Percentiles rank a stretch among this genome's conserved stretches.
Evolutionary conservation across 305 asterid genomes (phyloP).

Genomic region (Ilex paraguariensis): DNA sequence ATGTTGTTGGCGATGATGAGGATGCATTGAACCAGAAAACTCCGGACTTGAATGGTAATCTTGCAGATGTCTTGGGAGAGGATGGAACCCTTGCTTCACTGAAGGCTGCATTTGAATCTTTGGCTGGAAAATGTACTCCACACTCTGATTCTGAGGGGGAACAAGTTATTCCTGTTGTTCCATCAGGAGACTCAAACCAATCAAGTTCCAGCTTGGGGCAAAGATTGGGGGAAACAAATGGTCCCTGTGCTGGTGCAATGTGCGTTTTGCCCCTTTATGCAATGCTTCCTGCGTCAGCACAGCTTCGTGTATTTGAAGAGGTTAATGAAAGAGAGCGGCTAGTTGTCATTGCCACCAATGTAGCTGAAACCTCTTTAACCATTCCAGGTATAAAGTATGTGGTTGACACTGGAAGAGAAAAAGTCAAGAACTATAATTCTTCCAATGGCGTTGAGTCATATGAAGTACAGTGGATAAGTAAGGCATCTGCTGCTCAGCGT

Average conservation of each 20-base stretch:
- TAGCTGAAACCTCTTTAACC: slow-evolving; percentile 96
- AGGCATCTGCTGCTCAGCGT: slow-evolving; percentile 96
- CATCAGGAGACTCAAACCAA: slow-evolving; percentile 27
- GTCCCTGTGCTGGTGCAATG: slow-evolving; percentile 41
- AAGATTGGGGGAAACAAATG: slow-evolving; percentile 21
- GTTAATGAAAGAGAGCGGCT: slow-evolving; percentile 74
- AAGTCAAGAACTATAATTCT: slow-evolving; percentile 73
- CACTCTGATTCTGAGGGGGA: slow-evolving; percentile 21
- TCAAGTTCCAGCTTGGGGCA: slow-evolving; percentile 20
- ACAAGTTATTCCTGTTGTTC: slow-evolving; percentile 18
- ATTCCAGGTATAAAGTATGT: slow-evolving; percentile 93
- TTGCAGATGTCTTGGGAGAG: slow-evolving; percentile 33
- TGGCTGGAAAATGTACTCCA: slow-evolving; percentile 36
- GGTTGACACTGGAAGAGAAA: slow-evolving; percentile 93
- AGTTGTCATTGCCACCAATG: slow-evolving; percentile 89
- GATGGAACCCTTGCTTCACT: slow-evolving; percentile 48
- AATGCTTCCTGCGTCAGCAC: slow-evolving; percentile 92
- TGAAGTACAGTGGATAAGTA: slow-evolving; percentile 91
- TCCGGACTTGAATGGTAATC: slow-evolving; percentile 30
- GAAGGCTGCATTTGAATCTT: slow-evolving; percentile 76
- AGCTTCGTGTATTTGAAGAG: slow-evolving; percentile 84
- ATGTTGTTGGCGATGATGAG: slow-evolving; percentile 39
- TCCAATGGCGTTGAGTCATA: slow-evolving; percentile 78
- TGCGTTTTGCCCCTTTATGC: slow-evolving; percentile 83
- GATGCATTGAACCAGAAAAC: slow-evolving; percentile 23